Evolutionary conservation across 306 rosid genomes (phyloP), one percentile per base, ranked within the genome.

Genomic region (Rosa persica): DNA sequence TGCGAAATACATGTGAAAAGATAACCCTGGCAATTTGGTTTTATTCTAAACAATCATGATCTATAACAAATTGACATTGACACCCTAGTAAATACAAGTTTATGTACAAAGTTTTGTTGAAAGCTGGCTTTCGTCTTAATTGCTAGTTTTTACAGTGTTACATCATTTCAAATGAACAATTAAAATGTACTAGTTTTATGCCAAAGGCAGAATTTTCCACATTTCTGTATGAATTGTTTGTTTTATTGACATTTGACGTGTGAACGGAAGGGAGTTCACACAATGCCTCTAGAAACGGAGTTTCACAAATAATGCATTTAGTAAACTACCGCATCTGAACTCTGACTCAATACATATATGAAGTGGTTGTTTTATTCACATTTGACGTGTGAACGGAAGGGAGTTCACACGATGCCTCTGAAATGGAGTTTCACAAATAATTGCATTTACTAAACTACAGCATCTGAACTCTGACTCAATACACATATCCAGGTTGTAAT

Each of bases 401-500:
- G 23, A 15, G 15, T 19, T 25, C 38, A 25, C 13, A 47, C 5
- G 8, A 43, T 70, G 25, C 19, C 16, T 46, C 51, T 42, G 39
- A 9, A 23, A 2, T 2, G 13, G 30, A 17, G 36, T 34, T 62
- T 15, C 25, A 70, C 13, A 27, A 13, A 4, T 71, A 17, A 51
- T 19, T 30, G 46, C 30, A 49, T 34, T 12, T 34, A 2, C 44
- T 55, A 17, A 38, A 79, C 11, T 68, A 36, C 52, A 52, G 68
- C 49, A 52, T 81, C 70, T 80, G 67, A 42, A 38, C 17, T 79
- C 27, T 65, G 49, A 57, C 60, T 40, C 70, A 67, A 71, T 13
- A 38, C 36, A 49, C 67, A 16, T 79, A n/a, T 83, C 67, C 74
- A 95, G 98, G 96, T 92, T 70, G 96, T 95, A 73, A 86, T 92